These are phyloP conservation scores for Globisporangium spiculum DNA, from an alignment of 352 stramenopile species.

Conservation along the genomic window DNA sequence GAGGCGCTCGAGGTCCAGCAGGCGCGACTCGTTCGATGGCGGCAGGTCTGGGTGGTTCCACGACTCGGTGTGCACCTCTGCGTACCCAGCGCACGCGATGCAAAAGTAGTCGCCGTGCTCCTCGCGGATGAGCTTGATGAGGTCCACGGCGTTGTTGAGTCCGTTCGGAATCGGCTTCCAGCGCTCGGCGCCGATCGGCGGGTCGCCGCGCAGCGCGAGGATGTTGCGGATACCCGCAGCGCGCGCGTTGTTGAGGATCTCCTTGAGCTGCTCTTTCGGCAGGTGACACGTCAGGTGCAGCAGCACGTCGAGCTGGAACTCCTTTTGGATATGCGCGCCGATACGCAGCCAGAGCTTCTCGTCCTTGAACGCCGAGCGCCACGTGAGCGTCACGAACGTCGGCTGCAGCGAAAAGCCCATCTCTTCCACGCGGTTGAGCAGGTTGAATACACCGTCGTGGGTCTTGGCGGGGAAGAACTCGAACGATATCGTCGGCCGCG, in stretches of 20 bases:
- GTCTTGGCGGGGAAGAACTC: conserved; percentile 89
- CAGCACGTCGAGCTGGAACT: conserved; percentile 82
- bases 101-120: conserved; percentile 97
- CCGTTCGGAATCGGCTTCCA: conserved; percentile 85
- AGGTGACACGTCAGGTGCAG: conserved; percentile 82
- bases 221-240: conserved; percentile 96
- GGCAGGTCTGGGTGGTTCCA: conserved; percentile 85
- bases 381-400: conserved; percentile 89
- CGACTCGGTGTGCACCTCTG: conserved; percentile 89
- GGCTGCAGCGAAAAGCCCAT: conserved; percentile 84
- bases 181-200: conserved; percentile 89
- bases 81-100: conserved; percentile 96
- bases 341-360: conserved; percentile 89
- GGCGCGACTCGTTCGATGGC: conserved; percentile 67
- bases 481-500: conserved; percentile 71
- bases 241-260: conserved; percentile 63
- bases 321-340: conserved; percentile 82
- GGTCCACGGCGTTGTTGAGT: conserved; percentile 93
- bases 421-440: conserved; percentile 81
- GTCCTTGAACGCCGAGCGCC: conserved; percentile 88
- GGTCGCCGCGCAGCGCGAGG: conserved; percentile 96
- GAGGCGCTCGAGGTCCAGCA: conserved; percentile 94
- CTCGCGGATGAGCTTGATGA: conserved; percentile 96
- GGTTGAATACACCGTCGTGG: conserved; percentile 82
- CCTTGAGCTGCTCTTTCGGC: conserved; percentile 57